These are phyloP conservation scores for Jatropha multifida DNA, from an alignment of 441 rosid species.

Conservation along the genomic window DNA sequence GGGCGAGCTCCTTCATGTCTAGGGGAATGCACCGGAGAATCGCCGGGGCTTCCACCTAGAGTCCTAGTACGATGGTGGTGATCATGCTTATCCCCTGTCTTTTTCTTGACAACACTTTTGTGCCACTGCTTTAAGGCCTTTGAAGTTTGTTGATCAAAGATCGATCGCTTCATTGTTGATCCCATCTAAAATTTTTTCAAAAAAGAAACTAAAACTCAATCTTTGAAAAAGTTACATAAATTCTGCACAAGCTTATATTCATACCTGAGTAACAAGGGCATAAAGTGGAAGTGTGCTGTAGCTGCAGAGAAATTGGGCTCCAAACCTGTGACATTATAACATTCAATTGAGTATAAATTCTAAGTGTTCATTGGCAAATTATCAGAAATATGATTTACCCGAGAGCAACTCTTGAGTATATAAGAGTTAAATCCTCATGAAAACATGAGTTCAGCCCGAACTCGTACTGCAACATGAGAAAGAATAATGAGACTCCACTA, in stretches of 20 bases:
- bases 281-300: constrained; percentile 96
- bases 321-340: constrained; percentile 44
- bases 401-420: constrained; percentile 45
- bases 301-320: constrained; percentile 82
- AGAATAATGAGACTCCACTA: constrained; percentile 11
- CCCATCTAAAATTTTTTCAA: constrained; percentile 65
- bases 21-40: constrained; percentile 20
- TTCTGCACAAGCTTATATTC: neutral
- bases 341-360: neutral
- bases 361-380: neutral
- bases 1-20: constrained; percentile 6
- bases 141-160: constrained; percentile 89
- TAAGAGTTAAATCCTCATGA: constrained; percentile 51
- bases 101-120: constrained; percentile 61
- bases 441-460: constrained; percentile 84
- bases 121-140: constrained; percentile 88
- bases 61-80: constrained; percentile 17
- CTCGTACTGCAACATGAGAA: constrained; percentile 64
- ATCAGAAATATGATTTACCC: constrained; percentile 51
- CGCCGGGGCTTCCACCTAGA: constrained; percentile 29
- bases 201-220: neutral
- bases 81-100: constrained; percentile 35
- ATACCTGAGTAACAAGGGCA: constrained; percentile 97
- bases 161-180: constrained; percentile 89
- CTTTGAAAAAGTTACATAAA: neutral